Evolutionary conservation across 805 yeast species (phyloP).

Genomic region (Wilhelminamyces savonicus): DNA sequence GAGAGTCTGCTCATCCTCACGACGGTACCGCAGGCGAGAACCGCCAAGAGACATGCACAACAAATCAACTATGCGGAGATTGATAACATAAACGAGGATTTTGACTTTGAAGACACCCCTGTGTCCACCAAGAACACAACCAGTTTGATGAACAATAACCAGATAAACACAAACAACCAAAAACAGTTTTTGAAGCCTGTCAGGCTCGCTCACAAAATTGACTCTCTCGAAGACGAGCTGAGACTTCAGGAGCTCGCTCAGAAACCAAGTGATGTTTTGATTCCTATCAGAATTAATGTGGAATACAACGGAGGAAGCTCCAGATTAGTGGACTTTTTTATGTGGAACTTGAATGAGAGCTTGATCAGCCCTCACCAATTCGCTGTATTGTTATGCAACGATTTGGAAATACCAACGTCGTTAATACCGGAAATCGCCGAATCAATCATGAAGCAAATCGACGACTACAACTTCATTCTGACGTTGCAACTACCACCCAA

Average conservation of each 20-base stretch:
- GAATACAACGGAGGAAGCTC: constrained; percentile 49
- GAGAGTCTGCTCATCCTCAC: constrained; percentile 63
- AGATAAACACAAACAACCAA: constrained; percentile 28
- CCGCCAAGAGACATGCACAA: constrained; percentile 64
- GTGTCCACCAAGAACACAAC: constrained; percentile 6
- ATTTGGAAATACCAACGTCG: constrained; percentile 69
- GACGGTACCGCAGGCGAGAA: constrained; percentile 69
- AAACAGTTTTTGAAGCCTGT: constrained; percentile 19
- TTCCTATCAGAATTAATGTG: constrained; percentile 62
- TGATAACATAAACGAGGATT: constrained; percentile 6
- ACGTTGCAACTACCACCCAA: constrained; percentile 55
- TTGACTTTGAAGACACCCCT: constrained; percentile 11
- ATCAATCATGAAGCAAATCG: constrained; percentile 74
- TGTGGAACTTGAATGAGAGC: constrained; percentile 69
- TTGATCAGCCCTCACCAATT: constrained; percentile 66
- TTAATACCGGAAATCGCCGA: constrained; percentile 59
- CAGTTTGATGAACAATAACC: constrained; percentile 17
- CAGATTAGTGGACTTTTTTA: constrained; percentile 54
- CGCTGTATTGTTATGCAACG: constrained; percentile 73
- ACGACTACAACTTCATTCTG: constrained; percentile 62
- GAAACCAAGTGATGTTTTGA: constrained; percentile 33
- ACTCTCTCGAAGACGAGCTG: constrained; percentile 11
- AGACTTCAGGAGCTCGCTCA: constrained; percentile 21
- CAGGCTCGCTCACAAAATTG: constrained; percentile 2
- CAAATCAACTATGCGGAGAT: constrained; percentile 66